Percentiles rank a stretch among this genome's conserved stretches.
These are phyloP conservation scores for Arachis hypogaea DNA, from an alignment of 306 rosid genomes.

Conservation along the genomic window DNA sequence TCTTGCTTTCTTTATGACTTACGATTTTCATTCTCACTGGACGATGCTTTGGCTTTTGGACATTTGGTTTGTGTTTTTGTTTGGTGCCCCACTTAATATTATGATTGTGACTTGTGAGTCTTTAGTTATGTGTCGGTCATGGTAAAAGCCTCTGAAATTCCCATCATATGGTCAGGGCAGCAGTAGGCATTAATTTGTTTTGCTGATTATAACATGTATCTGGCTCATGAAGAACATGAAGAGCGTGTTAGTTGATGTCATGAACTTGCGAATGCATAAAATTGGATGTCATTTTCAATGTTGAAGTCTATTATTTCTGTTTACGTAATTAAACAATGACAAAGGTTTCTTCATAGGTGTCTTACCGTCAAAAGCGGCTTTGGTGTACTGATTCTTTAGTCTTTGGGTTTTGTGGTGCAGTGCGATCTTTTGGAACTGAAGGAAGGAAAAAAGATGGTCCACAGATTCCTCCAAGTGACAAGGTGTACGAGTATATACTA, in stretches of 20 bases:
- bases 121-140: background rate
- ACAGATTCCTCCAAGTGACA: conserved; percentile 82
- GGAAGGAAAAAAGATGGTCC: conserved; percentile 94
- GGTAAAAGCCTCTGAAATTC: background rate
- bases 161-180: background rate
- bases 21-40: background rate
- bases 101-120: background rate
- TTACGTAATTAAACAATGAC: too few relatives aligned
- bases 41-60: background rate
- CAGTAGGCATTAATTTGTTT: too few relatives aligned
- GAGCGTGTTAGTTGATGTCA: background rate
- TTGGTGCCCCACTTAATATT: background rate
- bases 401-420: conserved; percentile 51
- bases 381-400: too few relatives aligned
- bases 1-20: background rate
- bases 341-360: too few relatives aligned
- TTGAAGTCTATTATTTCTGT: too few relatives aligned
- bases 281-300: background rate
- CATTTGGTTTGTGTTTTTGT: background rate
- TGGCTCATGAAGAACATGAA: too few relatives aligned
- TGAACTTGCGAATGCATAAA: background rate
- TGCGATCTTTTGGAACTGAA: conserved; percentile 94
- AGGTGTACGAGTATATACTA: conserved; percentile 83
- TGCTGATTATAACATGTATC: too few relatives aligned
- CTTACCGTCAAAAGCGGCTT: too few relatives aligned